A percentile compares a stretch with the other conserved stretches of the same genome.
phyloP scores from a whole-genome alignment of 805 yeast genomes.

The Kazachstania taianensis region DNA sequence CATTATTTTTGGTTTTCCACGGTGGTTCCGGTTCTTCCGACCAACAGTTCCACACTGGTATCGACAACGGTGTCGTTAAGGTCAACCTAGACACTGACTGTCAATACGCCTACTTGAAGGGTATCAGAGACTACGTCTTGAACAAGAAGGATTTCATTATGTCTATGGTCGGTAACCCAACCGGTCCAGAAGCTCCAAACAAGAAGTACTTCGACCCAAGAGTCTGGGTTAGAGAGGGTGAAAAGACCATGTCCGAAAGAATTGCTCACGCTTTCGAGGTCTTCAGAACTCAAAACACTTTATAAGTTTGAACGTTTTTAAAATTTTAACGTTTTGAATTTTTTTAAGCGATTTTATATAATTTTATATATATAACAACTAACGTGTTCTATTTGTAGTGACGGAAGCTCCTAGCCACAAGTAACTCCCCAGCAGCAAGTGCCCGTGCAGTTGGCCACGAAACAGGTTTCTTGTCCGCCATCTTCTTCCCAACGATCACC shows the following conservation, averaged over 20 bases:
- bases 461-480: background rate
- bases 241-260: conserved; percentile 92
- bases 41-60: conserved; percentile 84
- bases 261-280: conserved; percentile 70
- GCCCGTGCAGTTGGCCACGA: background rate
- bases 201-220: conserved; percentile 99
- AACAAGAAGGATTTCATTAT: conserved; percentile 90
- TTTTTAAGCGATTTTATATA: no score
- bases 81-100: conserved; percentile 99
- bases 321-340: background rate
- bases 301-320: conserved; percentile 30
- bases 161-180: conserved; percentile 96
- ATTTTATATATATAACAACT: no score
- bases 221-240: conserved; percentile 99
- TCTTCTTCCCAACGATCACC: background rate
- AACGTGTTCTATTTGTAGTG: no score
- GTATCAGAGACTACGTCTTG: conserved; percentile 96
- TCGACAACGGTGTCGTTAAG: conserved; percentile 91
- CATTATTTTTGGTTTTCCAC: conserved; percentile 97
- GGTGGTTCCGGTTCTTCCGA: conserved; percentile 99
- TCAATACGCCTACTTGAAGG: conserved; percentile 93
- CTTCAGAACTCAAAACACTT: conserved; percentile 70
- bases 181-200: conserved; percentile 98
- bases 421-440: background rate
- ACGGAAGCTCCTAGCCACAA: no score